phyloP scores from a whole-genome alignment of 352 stramenopile species.

The Phytopythium boreale region DNA sequence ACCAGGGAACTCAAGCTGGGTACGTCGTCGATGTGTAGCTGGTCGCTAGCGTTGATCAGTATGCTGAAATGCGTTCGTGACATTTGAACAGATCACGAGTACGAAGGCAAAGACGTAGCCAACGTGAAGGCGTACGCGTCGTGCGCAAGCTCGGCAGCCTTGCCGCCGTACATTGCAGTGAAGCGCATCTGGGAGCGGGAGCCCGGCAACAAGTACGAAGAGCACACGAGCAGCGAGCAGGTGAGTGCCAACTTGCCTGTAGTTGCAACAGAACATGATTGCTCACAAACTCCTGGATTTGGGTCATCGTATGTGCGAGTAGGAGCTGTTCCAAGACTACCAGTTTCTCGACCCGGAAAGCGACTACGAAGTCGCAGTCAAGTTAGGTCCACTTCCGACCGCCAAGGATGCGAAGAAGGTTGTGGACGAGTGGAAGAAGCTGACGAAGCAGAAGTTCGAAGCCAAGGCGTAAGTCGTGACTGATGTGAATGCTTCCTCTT shows the following conservation, averaged over 20 bases:
- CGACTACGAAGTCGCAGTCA: conserved; percentile 71
- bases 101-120: conserved; percentile 37
- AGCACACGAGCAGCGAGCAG: conserved; percentile 73
- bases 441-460: conserved; percentile 50
- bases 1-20: conserved; percentile 44
- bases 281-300: too few species aligned
- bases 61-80: conserved; percentile 1
- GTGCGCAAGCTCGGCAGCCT: conserved; percentile 32
- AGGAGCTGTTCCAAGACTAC: conserved; percentile 85
- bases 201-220: conserved; percentile 83
- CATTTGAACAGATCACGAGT: conserved; percentile 48
- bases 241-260: conserved; percentile 13
- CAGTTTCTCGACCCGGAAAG: conserved; percentile 79
- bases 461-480: conserved; percentile 29
- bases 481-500: neutral
- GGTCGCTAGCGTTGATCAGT: neutral
- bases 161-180: conserved; percentile 58
- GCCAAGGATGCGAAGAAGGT: conserved; percentile 42
- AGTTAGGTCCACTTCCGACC: conserved; percentile 55
- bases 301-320: too few species aligned
- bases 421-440: conserved; percentile 58
- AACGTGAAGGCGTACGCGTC: conserved; percentile 49
- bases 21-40: conserved; percentile 10
- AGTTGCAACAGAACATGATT: too few species aligned
- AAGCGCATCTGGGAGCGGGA: conserved; percentile 72